Conservation (phyloP, 148 eudicot genomes). For the Euryodendron excelsum region DNA sequence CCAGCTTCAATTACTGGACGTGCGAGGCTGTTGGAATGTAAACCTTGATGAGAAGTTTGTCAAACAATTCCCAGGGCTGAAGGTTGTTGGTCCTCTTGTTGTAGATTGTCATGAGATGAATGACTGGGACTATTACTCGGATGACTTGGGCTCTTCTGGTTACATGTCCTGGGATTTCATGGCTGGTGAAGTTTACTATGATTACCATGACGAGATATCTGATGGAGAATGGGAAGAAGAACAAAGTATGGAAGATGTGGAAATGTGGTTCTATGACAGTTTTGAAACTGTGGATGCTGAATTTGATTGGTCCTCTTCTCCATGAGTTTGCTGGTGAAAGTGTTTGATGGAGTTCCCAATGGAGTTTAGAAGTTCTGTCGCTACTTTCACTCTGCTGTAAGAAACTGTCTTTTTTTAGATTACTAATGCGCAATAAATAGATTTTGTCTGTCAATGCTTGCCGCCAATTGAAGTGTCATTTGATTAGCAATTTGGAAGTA, state of each 20-base stretch:
- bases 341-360: not conserved
- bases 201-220: conserved; percentile 15
- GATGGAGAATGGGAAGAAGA: conserved; percentile 40
- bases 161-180: conserved; percentile 41
- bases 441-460: too few species aligned
- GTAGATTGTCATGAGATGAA: conserved; percentile 31
- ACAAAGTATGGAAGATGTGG: conserved; percentile 37
- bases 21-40: conserved; percentile 80
- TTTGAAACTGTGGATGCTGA: conserved; percentile 25
- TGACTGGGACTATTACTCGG: conserved; percentile 29
- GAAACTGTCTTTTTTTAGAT: not conserved
- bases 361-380: not conserved
- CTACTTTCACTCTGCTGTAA: not conserved
- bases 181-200: conserved; percentile 24
- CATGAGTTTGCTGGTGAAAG: conserved; percentile 14
- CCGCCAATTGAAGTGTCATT: not conserved
- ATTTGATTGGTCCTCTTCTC: conserved; percentile 37
- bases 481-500: not conserved
- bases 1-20: conserved; percentile 58
- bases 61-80: conserved; percentile 35
- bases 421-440: too few species aligned
- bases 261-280: conserved; percentile 39
- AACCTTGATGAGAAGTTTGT: conserved; percentile 48
- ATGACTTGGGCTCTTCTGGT: conserved; percentile 38
- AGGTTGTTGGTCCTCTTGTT: conserved; percentile 62